Percentiles rank a stretch among this genome's conserved stretches.
phyloP scores from a whole-genome alignment of 2,329 filamentous ascomycete genomes.

The Lachnellula occidentalis region DNA sequence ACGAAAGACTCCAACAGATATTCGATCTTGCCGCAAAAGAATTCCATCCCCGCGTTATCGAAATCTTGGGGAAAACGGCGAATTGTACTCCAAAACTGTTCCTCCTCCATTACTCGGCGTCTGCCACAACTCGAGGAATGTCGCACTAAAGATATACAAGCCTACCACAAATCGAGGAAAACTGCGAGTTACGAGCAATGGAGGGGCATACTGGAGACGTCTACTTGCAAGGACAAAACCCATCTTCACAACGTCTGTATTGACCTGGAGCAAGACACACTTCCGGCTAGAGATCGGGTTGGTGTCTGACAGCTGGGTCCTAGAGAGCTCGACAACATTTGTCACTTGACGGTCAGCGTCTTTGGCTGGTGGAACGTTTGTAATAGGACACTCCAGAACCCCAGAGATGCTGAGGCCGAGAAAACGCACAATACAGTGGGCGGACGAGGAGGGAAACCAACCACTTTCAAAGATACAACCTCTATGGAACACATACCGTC shows the following conservation, averaged over 20 bases:
- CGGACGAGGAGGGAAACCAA: not conserved
- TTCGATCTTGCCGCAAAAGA: slow-evolving; percentile 6
- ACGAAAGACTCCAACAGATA: slow-evolving; percentile 16
- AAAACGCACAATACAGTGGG: not conserved
- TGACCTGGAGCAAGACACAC: slow-evolving; percentile 3
- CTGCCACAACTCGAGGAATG: slow-evolving; percentile 11
- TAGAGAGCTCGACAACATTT: not conserved
- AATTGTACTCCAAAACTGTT: slow-evolving; percentile 10
- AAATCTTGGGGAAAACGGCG: slow-evolving; percentile 8
- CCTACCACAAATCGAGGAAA: slow-evolving; percentile 8
- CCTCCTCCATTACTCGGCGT: slow-evolving; percentile 16
- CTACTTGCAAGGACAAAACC: not conserved
- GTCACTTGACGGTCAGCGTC: not conserved
- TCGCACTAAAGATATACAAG: slow-evolving; percentile 10
- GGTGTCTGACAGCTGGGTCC: not conserved
- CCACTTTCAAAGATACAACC: too few species aligned
- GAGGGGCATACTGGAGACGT: not conserved
- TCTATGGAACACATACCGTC: too few species aligned
- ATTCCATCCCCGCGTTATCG: slow-evolving; percentile 6
- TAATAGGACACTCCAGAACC: not conserved
- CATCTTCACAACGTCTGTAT: slow-evolving; percentile 9
- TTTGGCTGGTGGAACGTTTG: not conserved
- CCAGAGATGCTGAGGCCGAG: not conserved
- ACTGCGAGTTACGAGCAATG: not conserved
- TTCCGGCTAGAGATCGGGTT: not conserved